These are phyloP conservation scores for Fusarium pseudoanthophilum DNA, from an alignment of 2,329 filamentous ascomycete species.

Conservation along the genomic window DNA sequence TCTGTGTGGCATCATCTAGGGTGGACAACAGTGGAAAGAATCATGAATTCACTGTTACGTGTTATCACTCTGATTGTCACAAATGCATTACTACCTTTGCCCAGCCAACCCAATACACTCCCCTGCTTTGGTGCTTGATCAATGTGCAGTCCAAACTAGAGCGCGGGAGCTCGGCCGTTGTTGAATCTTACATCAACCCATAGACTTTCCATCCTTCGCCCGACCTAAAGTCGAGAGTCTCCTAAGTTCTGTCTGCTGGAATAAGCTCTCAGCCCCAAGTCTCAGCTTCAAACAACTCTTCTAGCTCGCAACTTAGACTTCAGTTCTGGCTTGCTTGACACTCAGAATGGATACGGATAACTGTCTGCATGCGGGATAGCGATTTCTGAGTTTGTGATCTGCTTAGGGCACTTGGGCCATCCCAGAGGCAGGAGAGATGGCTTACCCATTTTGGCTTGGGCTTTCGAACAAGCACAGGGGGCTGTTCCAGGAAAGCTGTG, in stretches of 20 bases:
- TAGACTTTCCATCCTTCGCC: background rate
- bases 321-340: background rate
- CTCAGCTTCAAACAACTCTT: too few species aligned
- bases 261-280: too few species aligned
- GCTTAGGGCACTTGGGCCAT: background rate
- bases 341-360: background rate
- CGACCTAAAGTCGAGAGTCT: background rate
- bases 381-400: background rate
- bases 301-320: background rate
- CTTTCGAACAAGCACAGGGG: background rate
- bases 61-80: background rate
- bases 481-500: background rate
- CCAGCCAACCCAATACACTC: background rate
- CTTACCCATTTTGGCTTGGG: background rate
- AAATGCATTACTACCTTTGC: background rate
- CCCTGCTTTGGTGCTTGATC: background rate
- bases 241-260: background rate
- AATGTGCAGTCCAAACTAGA: background rate
- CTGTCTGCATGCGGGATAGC: background rate
- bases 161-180: too few species aligned
- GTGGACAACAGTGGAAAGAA: background rate
- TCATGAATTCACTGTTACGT: background rate
- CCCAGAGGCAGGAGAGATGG: background rate
- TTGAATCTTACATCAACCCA: background rate
- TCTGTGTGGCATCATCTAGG: rapidly evolving